Evolutionary conservation across 108 stramenopile genomes (phyloP).

Genomic region (Pseudonitzschia pungens): DNA sequence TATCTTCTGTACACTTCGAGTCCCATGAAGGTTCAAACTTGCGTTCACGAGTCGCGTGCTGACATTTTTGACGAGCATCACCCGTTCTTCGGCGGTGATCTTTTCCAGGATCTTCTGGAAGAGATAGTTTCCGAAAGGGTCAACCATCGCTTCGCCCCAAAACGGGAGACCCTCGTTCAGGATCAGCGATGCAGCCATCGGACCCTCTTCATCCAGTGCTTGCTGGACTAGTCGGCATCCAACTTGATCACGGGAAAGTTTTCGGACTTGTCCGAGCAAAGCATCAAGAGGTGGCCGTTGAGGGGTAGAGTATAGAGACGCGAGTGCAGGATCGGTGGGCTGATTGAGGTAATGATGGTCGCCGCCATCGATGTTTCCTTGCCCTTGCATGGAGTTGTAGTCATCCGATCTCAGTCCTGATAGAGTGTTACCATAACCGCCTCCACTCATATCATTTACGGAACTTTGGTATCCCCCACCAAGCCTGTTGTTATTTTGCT

Average conservation of each 20-base stretch:
- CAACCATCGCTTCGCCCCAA: slow-evolving; percentile 95
- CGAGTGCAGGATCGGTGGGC: slow-evolving; percentile 38
- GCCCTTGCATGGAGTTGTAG: slow-evolving; percentile 13
- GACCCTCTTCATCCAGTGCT: slow-evolving; percentile 92
- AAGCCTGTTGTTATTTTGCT: slow-evolving; percentile 2
- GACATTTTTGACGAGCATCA: slow-evolving; percentile 84
- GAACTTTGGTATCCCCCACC: slow-evolving; percentile 14
- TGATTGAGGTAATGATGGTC: slow-evolving; percentile 24
- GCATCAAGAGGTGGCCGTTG: slow-evolving; percentile 82
- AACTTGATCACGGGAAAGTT: slow-evolving; percentile 89
- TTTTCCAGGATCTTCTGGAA: slow-evolving; percentile 97
- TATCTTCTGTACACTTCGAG: slow-evolving; percentile 96
- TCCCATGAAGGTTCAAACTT: slow-evolving; percentile 95
- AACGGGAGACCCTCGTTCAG: slow-evolving; percentile 91
- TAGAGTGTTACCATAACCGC: neutral
- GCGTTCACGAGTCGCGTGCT: slow-evolving; percentile 88
- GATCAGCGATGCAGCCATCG: slow-evolving; percentile 86
- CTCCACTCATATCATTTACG: slow-evolving; percentile 4
- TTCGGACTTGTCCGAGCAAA: slow-evolving; percentile 82
- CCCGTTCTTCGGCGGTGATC: slow-evolving; percentile 82
- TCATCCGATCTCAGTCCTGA: slow-evolving; percentile 21
- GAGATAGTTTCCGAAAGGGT: slow-evolving; percentile 97
- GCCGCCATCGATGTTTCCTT: slow-evolving; percentile 8
- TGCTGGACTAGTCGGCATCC: slow-evolving; percentile 96
- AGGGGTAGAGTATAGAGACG: slow-evolving; percentile 63